Evolutionary conservation across 2,329 filamentous ascomycete species (phyloP).

Genomic region (Tolypocladium paradoxum): DNA sequence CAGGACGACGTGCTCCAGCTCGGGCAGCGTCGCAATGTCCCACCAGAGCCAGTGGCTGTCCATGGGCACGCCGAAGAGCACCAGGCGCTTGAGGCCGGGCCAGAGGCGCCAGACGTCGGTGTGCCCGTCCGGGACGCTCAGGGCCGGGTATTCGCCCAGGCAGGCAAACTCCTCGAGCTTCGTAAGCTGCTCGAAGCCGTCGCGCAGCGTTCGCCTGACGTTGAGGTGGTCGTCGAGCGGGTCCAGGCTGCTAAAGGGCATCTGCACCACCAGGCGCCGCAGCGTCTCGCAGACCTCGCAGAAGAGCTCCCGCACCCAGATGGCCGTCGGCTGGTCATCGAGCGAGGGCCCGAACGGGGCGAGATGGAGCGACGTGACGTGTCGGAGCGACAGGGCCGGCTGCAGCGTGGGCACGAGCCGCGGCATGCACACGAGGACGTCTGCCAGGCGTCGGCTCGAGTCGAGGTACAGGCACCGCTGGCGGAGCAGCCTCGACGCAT

Average conservation of each 20-base stretch:
- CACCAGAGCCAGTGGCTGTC: conserved; percentile 28
- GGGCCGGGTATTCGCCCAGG: conserved; percentile 33
- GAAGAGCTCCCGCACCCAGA: conserved; percentile 31
- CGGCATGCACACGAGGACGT: conserved; percentile 23
- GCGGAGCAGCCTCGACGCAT: conserved; percentile 31
- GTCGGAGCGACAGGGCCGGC: conserved; percentile 15
- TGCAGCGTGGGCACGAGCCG: conserved; percentile 18
- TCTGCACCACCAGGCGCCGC: conserved; percentile 33
- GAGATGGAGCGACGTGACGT: conserved; percentile 30
- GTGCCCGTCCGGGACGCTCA: conserved; percentile 21
- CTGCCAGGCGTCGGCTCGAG: conserved; percentile 21
- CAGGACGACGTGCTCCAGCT: conserved; percentile 31
- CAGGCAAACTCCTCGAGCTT: conserved; percentile 37
- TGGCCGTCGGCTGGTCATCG: conserved; percentile 28
- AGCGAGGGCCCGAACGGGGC: conserved; percentile 24
- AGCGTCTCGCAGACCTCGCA: conserved; percentile 27
- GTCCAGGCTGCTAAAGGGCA: conserved; percentile 33
- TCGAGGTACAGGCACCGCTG: conserved; percentile 34
- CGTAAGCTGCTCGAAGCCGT: conserved; percentile 32
- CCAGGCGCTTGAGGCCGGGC: conserved; percentile 29
- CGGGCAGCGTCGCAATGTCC: conserved; percentile 23
- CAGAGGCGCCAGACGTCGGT: conserved; percentile 32
- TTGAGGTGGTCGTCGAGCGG: conserved; percentile 29
- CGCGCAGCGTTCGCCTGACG: conserved; percentile 27
- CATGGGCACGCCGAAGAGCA: conserved; percentile 28